Base-by-base conservation (phyloP, 2,329 filamentous ascomycete genomes). In the Fusarium tjaetaba region DNA sequence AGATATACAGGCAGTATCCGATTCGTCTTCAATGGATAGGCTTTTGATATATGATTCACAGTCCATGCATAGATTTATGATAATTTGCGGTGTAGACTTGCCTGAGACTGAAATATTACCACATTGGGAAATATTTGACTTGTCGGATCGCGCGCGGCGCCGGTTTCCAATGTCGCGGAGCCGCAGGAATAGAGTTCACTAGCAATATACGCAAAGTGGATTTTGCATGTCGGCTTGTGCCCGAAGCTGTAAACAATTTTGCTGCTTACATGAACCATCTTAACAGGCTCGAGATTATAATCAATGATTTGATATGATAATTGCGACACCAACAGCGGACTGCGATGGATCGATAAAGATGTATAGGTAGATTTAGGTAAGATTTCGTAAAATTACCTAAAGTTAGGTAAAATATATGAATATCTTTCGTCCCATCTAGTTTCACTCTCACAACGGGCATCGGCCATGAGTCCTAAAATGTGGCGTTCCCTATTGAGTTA, bases 171-270 rank as follows among this genome's bases (percentile, higher is more conserved):
- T 16, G 14, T n/a, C 53, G 41, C 61, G 61, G 61, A 63, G 34
- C 61, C 53, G 61, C 61, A 60, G 26, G 36, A 46, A 34, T 42
- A 48, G 46, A 24, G 61, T 61, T 63, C n/a, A 34, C 61, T 28
- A 34, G 42, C 15, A 4, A 11, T n/a, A 18, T n/a, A 24, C 20
- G n/a, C 5, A 56, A 41, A 56, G 48, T 61, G 58, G 58, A 56
- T 56, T 38, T 42, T 3, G 24, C 48, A 20, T 5, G 30, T 56
- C 58, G 58, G 58, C 30, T 36, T 42, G 28, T 42, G 48, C 24
- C 58, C 58, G 58, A 61, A 28, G 13, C 11, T 34, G 15, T 3
- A 5, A 48, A 4, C 1, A 36, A 1, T 18, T 20, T 34, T 34
- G 32, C 32, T 15, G 32, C 8, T 11, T 34, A 2, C 11, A n/a